Evolutionary conservation across 768 basidiomycete species (phyloP), one percentile per base, ranked within the genome.

Genomic region (Russula abietina): DNA sequence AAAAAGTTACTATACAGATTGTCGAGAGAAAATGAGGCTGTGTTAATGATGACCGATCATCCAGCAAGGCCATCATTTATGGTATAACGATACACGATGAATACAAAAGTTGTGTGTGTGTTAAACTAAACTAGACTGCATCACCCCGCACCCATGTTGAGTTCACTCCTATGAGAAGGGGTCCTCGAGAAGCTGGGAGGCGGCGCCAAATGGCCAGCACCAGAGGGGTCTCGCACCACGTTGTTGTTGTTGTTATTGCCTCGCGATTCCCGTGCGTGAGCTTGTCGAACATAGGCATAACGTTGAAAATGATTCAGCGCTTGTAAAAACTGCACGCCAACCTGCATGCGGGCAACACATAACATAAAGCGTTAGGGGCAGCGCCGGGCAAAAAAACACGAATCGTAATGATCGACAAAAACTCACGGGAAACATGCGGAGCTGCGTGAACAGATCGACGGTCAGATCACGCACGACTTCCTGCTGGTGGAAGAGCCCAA

Each of bases 401-500:
- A 57, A 38, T 62, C 49, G 69, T 53, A 55, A 55, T 2, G 24
- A 32, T 17, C 22, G 57, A 54, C 49, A 52, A 30, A 30, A 50
- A 74, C 85, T 69, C 71, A 96, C 95, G 22, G 91, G 83, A 70
- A 87, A 87, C 28, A 77, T 74, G 52, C 92, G 84, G 41, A 98
- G 71, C 64, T 86, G 84, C 70, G 91, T 87, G 67, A 98, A 86
- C 53, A 97, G 77, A 61, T 93, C 89, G 36, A 98, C 83, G 0
- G 92, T 89, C 17, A 83, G 79, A 33, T 92, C 88, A 26, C 92
- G 84, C 38, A 94, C 83, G 8, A 77, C 69, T 67, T 92, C 84
- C 54, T 83, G 80, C 59, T 91, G 91, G 74, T 98, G 96, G 76
- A 98, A 97, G 7, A 98, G 77, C 11, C 91, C 89, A 72, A 97